Base-by-base conservation (phyloP, 345 rosid genomes). In the Camelina hispida region DNA sequence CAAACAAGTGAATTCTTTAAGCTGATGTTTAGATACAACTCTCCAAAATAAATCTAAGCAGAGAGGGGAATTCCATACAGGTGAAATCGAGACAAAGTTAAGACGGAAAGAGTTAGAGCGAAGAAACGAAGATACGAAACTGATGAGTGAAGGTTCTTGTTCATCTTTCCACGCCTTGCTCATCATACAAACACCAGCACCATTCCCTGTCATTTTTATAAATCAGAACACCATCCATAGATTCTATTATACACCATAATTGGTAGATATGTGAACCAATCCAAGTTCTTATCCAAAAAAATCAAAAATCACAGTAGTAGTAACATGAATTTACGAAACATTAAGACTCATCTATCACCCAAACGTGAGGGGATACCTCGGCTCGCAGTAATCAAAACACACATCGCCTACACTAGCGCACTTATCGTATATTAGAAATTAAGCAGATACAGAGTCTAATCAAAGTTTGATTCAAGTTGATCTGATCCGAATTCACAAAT, bases 181-280 rank as follows among this genome's bases (percentile, higher is more conserved):
- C 96, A 94, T 94, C 83, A 94, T 90, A 76, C 97, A 94, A 68
- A 87, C 88, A 68, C 97, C 98, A 4, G 78, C 85, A 62, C 7
- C 71, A 55, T 34, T 78, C 54, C 81, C 81, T 72, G 59, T 16
- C 17, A 69, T 2, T 34, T 48, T 48, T 6, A 23, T 10, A 53
- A 44, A 54, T 20, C 9, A 28, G 30, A 47, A 46, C 74, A 60
- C 20, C 12, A 58, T 20, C 20, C 12, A 58, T 20, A 43, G n/a
- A n/a, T n/a, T n/a, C n/a, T n/a, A n/a, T n/a, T n/a, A n/a, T n/a
- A n/a, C n/a, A n/a, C 20, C 12, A 58, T 20, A 43, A 56, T 25
- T 38, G n/a, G 34, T 34, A 70, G 30, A 30, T 37, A 17, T 32
- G 25, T 59, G 13, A 28, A 43, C 2, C 4, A 69, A 40, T n/a